Percentiles rank a stretch among this genome's conserved stretches.
Evolutionary conservation across 2,329 filamentous ascomycete genomes (phyloP).

Genomic region (Corinectria fuckeliana): DNA sequence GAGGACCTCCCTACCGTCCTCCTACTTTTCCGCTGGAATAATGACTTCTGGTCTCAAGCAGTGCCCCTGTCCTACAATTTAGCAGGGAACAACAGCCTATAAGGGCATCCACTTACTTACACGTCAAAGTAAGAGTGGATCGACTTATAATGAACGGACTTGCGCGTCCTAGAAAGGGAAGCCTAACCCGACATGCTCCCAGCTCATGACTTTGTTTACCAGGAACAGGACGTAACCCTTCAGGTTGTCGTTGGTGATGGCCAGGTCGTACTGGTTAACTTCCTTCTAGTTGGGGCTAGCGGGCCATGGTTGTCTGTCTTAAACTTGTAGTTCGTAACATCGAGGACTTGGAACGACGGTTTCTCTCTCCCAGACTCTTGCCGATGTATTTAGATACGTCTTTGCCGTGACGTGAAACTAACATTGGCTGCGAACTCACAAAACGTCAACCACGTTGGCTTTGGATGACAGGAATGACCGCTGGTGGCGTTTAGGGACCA

Average conservation of each 20-base stretch:
- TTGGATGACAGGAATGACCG: neutral
- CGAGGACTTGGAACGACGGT: slow-evolving; percentile 36
- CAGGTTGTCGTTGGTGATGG: slow-evolving; percentile 42
- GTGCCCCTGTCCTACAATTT: neutral
- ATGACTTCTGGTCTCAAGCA: neutral
- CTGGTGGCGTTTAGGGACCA: neutral
- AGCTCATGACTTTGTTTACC: slow-evolving; percentile 38
- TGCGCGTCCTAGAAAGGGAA: slow-evolving; percentile 36
- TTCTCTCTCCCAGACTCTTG: slow-evolving; percentile 37
- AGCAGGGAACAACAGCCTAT: neutral
- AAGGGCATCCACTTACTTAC: slow-evolving; percentile 19
- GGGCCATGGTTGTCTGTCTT: too few species aligned
- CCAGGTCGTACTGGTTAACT: slow-evolving; percentile 37
- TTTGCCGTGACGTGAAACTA: too few species aligned
- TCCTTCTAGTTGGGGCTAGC: slow-evolving; percentile 33
- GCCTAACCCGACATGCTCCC: slow-evolving; percentile 34
- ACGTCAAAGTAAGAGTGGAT: slow-evolving; percentile 34
- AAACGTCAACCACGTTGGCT: too few species aligned
- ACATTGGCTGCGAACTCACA: too few species aligned
- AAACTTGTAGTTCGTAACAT: too few species aligned
- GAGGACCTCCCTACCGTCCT: neutral
- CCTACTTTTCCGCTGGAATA: neutral
- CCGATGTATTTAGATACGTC: too few species aligned
- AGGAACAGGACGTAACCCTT: slow-evolving; percentile 41
- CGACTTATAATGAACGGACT: slow-evolving; percentile 26